phyloP scores from a whole-genome alignment of 202 grass and related monocot species.

The Musa balbisiana region DNA sequence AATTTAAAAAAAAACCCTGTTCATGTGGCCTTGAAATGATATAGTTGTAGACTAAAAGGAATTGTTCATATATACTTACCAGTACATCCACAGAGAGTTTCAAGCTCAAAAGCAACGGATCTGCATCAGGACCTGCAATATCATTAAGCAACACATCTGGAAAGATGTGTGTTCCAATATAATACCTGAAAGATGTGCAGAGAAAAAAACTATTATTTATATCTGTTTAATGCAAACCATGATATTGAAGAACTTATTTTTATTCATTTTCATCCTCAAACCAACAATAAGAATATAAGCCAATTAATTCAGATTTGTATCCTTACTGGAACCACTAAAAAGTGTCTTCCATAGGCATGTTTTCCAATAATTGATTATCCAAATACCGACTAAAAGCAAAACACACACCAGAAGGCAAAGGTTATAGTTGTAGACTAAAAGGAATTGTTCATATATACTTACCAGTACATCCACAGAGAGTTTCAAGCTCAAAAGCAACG shows the following conservation, averaged over 20 bases:
- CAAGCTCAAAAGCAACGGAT: slow-evolving; percentile 82
- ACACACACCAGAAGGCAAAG: too few species aligned
- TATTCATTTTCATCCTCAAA: too few species aligned
- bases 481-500: slow-evolving; percentile 90
- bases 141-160: slow-evolving; percentile 90
- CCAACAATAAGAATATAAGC: too few species aligned
- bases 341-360: too few species aligned
- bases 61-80: slow-evolving; percentile 43
- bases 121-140: slow-evolving; percentile 80
- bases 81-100: slow-evolving; percentile 91
- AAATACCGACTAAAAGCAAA: too few species aligned
- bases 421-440: neutral
- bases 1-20: neutral
- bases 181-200: slow-evolving; percentile 54
- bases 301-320: too few species aligned
- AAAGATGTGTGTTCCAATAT: slow-evolving; percentile 73
- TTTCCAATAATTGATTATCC: too few species aligned
- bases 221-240: too few species aligned
- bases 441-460: slow-evolving; percentile 32
- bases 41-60: neutral
- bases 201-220: too few species aligned
- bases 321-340: too few species aligned
- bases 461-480: slow-evolving; percentile 89
- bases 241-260: too few species aligned
- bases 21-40: neutral